Conservation (phyloP, 2,329 filamentous ascomycete genomes). For the Magnaporthiopsis rhizophila region DNA sequence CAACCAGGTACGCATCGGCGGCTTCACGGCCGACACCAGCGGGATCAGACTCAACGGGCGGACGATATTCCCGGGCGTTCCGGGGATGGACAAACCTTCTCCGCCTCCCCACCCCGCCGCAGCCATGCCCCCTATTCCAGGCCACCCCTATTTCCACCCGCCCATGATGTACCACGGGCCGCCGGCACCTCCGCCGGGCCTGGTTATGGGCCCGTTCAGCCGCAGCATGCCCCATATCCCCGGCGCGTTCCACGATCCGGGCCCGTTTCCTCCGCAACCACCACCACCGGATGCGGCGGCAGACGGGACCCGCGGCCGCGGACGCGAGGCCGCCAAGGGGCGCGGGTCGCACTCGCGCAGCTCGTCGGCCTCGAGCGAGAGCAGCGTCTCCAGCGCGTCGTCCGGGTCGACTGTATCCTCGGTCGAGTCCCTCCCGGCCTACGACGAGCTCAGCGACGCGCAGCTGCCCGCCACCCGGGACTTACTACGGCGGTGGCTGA, state of each 20-base stretch:
- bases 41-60: conserved; percentile 20
- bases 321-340: neutral
- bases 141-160: neutral
- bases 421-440: conserved; percentile 45
- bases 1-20: conserved; percentile 38
- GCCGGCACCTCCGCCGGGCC: too few relatives aligned
- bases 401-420: conserved; percentile 30
- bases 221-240: neutral
- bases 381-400: conserved; percentile 24
- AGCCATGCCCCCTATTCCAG: neutral
- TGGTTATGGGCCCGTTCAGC: neutral
- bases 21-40: conserved; percentile 30
- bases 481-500: conserved; percentile 40
- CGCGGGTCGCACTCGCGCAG: conserved; percentile 2
- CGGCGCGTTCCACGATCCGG: neutral
- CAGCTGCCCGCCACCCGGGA: conserved; percentile 39
- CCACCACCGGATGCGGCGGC: too few relatives aligned
- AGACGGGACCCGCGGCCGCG: neutral
- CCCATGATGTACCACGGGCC: neutral
- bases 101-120: too few relatives aligned
- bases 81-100: neutral
- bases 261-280: neutral
- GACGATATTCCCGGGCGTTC: conserved; percentile 15
- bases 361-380: conserved; percentile 25
- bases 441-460: conserved; percentile 38